phyloP scores from a whole-genome alignment of 2,329 filamentous ascomycete species.

The Cladosporium velox region DNA sequence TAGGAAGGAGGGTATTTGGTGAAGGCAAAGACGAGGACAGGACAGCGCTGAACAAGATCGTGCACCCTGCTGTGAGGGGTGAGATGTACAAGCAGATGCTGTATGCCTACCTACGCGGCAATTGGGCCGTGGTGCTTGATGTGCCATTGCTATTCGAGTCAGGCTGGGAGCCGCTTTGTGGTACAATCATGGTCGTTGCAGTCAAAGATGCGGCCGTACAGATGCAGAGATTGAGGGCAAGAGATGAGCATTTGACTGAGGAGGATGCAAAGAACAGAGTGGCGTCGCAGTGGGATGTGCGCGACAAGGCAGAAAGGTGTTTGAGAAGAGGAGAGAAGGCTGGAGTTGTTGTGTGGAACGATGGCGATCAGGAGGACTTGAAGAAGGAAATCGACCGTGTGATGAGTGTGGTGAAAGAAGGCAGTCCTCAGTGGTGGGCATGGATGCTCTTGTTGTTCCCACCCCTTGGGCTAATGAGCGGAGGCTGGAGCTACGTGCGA shows the following conservation, averaged over 20 bases:
- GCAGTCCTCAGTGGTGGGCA: slow-evolving; percentile 83
- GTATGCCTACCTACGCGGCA: slow-evolving; percentile 70
- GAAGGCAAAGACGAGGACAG: slow-evolving; percentile 72
- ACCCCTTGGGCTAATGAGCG: slow-evolving; percentile 69
- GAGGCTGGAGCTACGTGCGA: slow-evolving; percentile 70
- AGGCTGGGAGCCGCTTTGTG: slow-evolving; percentile 81
- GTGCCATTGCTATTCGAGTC: slow-evolving; percentile 91
- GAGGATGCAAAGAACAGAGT: slow-evolving; percentile 89
- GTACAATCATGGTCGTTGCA: slow-evolving; percentile 81
- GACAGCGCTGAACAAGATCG: slow-evolving; percentile 79
- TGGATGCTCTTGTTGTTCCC: slow-evolving; percentile 68
- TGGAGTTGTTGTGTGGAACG: slow-evolving; percentile 90
- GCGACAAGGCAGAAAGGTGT: slow-evolving; percentile 76
- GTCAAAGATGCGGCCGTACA: slow-evolving; percentile 79
- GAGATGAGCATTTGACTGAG: slow-evolving; percentile 76
- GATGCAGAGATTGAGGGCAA: slow-evolving; percentile 72
- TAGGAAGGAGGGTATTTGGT: slow-evolving; percentile 86
- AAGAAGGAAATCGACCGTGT: slow-evolving; percentile 65
- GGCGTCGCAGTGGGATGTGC: slow-evolving; percentile 80
- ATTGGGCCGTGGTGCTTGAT: slow-evolving; percentile 90
- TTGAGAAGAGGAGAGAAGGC: slow-evolving; percentile 62
- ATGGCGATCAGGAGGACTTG: slow-evolving; percentile 71
- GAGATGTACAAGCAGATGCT: slow-evolving; percentile 78
- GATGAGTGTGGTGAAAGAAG: slow-evolving; percentile 61
- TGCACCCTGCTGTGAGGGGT: slow-evolving; percentile 83